A percentile compares a stretch with the other conserved stretches of the same genome.
These are phyloP conservation scores for Xylaria sp. DNA, from an alignment of 2,329 filamentous ascomycete genomes.

Conservation along the genomic window DNA sequence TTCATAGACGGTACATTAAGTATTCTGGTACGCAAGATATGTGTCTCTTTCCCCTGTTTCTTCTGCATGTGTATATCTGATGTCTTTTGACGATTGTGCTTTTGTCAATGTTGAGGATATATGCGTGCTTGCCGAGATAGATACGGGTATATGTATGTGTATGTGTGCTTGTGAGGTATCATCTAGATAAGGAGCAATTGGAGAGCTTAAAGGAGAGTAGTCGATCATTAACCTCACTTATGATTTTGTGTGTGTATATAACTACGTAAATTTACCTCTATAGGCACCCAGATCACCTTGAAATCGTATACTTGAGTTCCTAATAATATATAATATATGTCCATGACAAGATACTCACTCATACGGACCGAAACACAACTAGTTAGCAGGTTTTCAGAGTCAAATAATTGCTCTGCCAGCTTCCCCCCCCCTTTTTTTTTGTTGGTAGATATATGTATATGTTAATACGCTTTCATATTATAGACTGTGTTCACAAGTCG, in stretches of 20 bases:
- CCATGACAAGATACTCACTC: not conserved
- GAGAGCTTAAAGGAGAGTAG: not conserved
- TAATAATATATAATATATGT: not conserved
- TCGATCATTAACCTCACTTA: not conserved
- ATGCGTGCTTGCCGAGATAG: not conserved
- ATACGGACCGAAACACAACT: not conserved
- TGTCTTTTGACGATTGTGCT: no score
- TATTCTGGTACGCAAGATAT: no score
- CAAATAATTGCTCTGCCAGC: no score
- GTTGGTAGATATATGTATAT: not conserved
- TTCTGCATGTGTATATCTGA: no score
- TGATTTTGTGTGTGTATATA: not conserved
- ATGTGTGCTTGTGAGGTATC: not conserved
- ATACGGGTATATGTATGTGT: not conserved
- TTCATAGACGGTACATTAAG: no score
- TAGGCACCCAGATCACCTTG: not conserved
- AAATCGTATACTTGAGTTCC: not conserved
- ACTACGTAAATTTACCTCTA: not conserved
- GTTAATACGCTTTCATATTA: not conserved
- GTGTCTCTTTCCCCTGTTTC: not conserved
- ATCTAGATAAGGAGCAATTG: not conserved
- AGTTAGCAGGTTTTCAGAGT: not conserved
- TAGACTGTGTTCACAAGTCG: not conserved
- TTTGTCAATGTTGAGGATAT: no score
- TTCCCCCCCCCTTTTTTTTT: no score